Conservation (phyloP, 2,329 filamentous ascomycete genomes). For the Talaromyces verruculosus region DNA sequence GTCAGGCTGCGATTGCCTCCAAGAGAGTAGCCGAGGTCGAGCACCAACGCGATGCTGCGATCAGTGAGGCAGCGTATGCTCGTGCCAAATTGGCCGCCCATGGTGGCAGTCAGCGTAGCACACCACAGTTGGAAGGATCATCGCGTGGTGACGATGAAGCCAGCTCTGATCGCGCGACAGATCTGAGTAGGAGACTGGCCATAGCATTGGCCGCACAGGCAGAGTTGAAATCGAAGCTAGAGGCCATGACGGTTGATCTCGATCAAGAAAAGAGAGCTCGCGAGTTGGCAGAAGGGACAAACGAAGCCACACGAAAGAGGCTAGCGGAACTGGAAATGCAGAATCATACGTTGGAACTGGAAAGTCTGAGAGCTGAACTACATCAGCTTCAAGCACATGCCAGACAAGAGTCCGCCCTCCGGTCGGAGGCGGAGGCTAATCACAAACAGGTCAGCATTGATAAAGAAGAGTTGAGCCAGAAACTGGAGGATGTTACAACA, state of each 20-base stretch:
- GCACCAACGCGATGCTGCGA: slow-evolving; percentile 89
- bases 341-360: slow-evolving; percentile 78
- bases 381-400: slow-evolving; percentile 75
- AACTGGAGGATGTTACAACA: slow-evolving; percentile 66
- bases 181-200: slow-evolving; percentile 82
- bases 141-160: slow-evolving; percentile 59
- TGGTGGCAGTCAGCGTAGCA: slow-evolving; percentile 64
- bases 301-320: slow-evolving; percentile 76
- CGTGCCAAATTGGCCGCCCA: slow-evolving; percentile 89
- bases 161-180: slow-evolving; percentile 64
- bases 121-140: slow-evolving; percentile 51
- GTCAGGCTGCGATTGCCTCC: slow-evolving; percentile 80
- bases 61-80: slow-evolving; percentile 91
- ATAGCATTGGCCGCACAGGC: slow-evolving; percentile 73
- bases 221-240: slow-evolving; percentile 75
- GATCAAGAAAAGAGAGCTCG: slow-evolving; percentile 78
- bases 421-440: slow-evolving; percentile 72
- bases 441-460: slow-evolving; percentile 79
- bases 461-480: slow-evolving; percentile 71
- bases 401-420: slow-evolving; percentile 76
- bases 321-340: slow-evolving; percentile 82
- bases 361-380: slow-evolving; percentile 80
- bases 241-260: slow-evolving; percentile 67
- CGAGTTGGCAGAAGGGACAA: slow-evolving; percentile 83
- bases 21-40: slow-evolving; percentile 92